Evolutionary conservation across 164 flowering plant species (phyloP).

Genomic region (Vitis vinifera): ASM3070453v1 NC_081811.1:2640001-2640500

Average conservation of each 20-base stretch:
- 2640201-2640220: not conserved
- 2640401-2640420: too few relatives aligned
- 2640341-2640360: constrained; percentile 29
- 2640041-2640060: too few relatives aligned
- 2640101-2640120: too few relatives aligned
- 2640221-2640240: not conserved
- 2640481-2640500: constrained; percentile 48
- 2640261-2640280: constrained; percentile 11
- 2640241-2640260: not conserved
- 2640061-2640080: too few relatives aligned
- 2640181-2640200: too few relatives aligned
- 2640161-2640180: too few relatives aligned
- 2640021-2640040: too few relatives aligned
- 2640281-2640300: constrained; percentile 28
- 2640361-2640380: not conserved
- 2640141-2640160: too few relatives aligned
- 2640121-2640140: too few relatives aligned
- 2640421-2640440: not conserved
- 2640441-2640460: constrained; percentile 57
- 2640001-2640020: too few relatives aligned
- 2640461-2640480: constrained; percentile 51
- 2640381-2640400: too few relatives aligned
- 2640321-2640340: constrained; percentile 33
- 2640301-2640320: constrained; percentile 44
- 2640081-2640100: too few relatives aligned